Percentiles rank a stretch among this genome's conserved stretches.
Evolutionary conservation across 129 eudicot species (phyloP).

Genomic region (Pittosporum tobira): DNA sequence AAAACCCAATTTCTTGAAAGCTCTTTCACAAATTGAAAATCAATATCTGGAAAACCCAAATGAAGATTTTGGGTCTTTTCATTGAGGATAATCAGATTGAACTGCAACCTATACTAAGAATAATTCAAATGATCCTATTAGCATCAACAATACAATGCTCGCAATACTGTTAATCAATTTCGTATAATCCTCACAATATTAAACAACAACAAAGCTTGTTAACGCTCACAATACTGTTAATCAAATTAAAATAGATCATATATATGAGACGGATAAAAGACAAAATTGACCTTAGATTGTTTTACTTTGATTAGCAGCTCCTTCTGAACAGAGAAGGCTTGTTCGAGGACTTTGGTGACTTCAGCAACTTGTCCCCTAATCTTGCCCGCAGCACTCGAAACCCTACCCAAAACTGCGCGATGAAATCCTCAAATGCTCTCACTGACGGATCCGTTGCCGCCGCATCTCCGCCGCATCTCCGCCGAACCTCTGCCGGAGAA

Average conservation of each 20-base stretch:
- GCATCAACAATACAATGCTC: too few relatives aligned
- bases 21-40: too few relatives aligned
- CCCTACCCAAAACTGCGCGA: slow-evolving; percentile 36
- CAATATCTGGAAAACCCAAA: too few relatives aligned
- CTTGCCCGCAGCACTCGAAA: slow-evolving; percentile 57
- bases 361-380: slow-evolving; percentile 80
- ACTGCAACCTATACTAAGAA: too few relatives aligned
- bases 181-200: neutral
- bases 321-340: slow-evolving; percentile 59
- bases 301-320: slow-evolving; percentile 72
- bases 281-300: slow-evolving; percentile 54
- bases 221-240: too few relatives aligned
- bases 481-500: slow-evolving; percentile 33
- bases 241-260: neutral
- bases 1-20: too few relatives aligned
- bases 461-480: slow-evolving; percentile 32
- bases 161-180: too few relatives aligned
- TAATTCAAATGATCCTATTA: too few relatives aligned
- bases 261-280: neutral
- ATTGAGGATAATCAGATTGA: too few relatives aligned
- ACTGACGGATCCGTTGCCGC: slow-evolving; percentile 68
- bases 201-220: too few relatives aligned
- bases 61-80: too few relatives aligned
- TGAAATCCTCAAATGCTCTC: slow-evolving; percentile 64
- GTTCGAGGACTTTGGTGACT: slow-evolving; percentile 39